Base-by-base conservation (phyloP, 495 filamentous ascomycete species). In the Amorphotheca resinae region DNA sequence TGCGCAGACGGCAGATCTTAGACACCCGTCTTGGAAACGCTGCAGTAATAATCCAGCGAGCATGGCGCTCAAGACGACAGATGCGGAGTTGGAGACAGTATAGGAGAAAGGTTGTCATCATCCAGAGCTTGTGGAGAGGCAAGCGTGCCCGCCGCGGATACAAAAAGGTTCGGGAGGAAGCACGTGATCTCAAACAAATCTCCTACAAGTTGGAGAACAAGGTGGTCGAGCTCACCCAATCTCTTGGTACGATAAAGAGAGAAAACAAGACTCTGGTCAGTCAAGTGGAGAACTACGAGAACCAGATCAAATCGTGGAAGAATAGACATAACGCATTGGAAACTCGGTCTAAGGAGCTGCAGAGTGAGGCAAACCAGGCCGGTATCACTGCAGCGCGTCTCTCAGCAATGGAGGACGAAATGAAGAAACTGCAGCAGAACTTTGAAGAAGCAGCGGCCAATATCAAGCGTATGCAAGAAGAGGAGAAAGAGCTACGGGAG, bases 191-290 rank as follows among this genome's bases (percentile, higher is more conserved):
- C 53, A 95, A 95, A 67, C 87, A 95, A 60, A 98, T 98, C 50
- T 95, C 88, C 11, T 96, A 96, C 67, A 96, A 93, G 68, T 64
- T 98, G 55, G 93, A 96, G 69, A 95, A 96, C 70, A 96, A 98
- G 74, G 91, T 98, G 42, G 84, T 95, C 41, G 93, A 99, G 65
- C 69, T 99, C 52, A 99, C 93, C 8, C 93, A 99, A 61, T 82
- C 82, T 39, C 60, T 96, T 58, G 87, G 89, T 54, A 79, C 84
- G 22, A 78, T 95, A 71, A 93, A 93, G 67, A 70, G 74, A 33
- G 84, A 95, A 60, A 96, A 96, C 70, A 94, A 89, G 67, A 73
- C 76, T 38, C 72, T 96, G 44, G 71, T 82, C 52, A 77, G 75
- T 23, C 89, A 96, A 64, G 79, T 96, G 23, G 86, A 96, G 59